Base-by-base conservation (phyloP, 2,329 filamentous ascomycete genomes). In the Talaromyces sp. region DNA sequence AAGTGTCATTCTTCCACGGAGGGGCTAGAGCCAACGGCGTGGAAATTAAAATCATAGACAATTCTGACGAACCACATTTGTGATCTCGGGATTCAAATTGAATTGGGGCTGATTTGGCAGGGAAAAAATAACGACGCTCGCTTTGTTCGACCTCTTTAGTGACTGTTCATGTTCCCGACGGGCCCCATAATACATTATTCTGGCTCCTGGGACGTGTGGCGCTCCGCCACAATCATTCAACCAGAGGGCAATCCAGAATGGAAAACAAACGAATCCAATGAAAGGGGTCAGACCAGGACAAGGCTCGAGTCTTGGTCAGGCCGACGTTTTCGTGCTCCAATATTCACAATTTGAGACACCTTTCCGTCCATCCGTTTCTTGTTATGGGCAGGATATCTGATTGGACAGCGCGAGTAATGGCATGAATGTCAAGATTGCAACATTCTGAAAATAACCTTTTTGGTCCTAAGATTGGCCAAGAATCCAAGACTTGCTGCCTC, bases 201-300 rank as follows among this genome's bases (percentile, higher is more conserved):
- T 54, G 50, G 50, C 50, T 35, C 50, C 50, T 37, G 50, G 50
- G 54, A 59, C 22, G 14, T 41, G 37, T 59, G 56, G 56, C 56
- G 56, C 41, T 35, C 41, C 58, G 58, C 58, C 58, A 49, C 58
- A 60, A 49, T 37, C 37, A 60, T 39, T 43, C 39, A 43, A 60
- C 27, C 50, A 58, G 37, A 57, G 24, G 24, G 4, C 9, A 45
- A 41, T 45, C 27, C 39, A 45, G 57, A 37, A 57, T 22, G 54
- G n/a, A 35, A 54, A 54, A 35, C n/a, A 35, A 54, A 54, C 16
- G 31, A 33, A 6, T 54, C 22, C 22, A 50, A 50, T 31, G 13
- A 50, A 50, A 47, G 43, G 41, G n/a, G 43, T 45, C 43, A 45
- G 16, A 50, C 9, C 13, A 13, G 14, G 31, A 54, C 50, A 54